These are phyloP conservation scores for Amphicarpaea edgeworthii DNA, from an alignment of 306 rosid genomes.

Conservation along the genomic window DNA sequence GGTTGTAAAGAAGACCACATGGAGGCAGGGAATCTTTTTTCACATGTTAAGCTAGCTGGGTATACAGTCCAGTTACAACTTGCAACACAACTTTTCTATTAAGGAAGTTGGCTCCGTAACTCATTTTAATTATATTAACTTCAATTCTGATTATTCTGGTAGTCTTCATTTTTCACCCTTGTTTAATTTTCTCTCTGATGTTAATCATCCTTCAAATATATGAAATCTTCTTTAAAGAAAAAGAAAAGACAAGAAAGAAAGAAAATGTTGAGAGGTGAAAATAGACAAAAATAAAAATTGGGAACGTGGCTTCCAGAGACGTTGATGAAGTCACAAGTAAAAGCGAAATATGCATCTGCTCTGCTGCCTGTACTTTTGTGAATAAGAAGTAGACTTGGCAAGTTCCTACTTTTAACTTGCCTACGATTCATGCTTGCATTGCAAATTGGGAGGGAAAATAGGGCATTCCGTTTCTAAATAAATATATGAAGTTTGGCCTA, in stretches of 20 bases:
- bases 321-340: slow-evolving; percentile 29
- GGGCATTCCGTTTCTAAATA: slow-evolving; percentile 63
- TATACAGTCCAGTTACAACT: background rate
- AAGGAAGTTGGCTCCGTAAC: no score
- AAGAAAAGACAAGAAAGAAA: slow-evolving; percentile 37
- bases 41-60: slow-evolving; percentile 20
- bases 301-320: slow-evolving; percentile 11
- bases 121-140: background rate
- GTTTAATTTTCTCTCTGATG: background rate
- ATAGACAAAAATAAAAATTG: slow-evolving; percentile 29
- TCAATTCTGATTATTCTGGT: background rate
- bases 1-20: slow-evolving; percentile 34
- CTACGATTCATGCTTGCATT: slow-evolving; percentile 64
- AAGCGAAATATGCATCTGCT: background rate
- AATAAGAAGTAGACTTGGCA: slow-evolving; percentile 19
- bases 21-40: slow-evolving; percentile 35
- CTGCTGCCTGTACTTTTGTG: slow-evolving; percentile 5
- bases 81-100: slow-evolving; percentile 24
- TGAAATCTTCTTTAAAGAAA: background rate
- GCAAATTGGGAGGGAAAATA: slow-evolving; percentile 50
- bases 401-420: slow-evolving; percentile 60
- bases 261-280: slow-evolving; percentile 39
- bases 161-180: background rate
- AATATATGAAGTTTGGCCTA: slow-evolving; percentile 65
- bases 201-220: background rate